A percentile compares a stretch with the other conserved stretches of the same genome.
These are phyloP conservation scores for Malassezia nana DNA, from an alignment of 1,284 basidiomycete genomes.

Conservation along the genomic window DNA sequence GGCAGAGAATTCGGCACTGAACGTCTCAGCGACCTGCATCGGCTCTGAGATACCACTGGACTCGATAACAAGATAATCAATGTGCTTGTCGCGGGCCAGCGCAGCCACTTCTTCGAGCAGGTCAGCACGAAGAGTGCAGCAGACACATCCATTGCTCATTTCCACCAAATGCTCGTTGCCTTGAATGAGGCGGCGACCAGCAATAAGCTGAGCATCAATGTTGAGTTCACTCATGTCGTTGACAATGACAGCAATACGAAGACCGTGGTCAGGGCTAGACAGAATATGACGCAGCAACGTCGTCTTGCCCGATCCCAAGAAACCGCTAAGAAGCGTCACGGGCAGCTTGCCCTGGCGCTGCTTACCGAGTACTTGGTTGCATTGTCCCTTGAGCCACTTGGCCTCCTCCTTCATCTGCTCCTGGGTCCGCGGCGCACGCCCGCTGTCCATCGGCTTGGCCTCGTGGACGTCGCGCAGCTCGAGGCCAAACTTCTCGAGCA, in stretches of 20 bases:
- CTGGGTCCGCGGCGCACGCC: conserved; percentile 25
- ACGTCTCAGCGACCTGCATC: conserved; percentile 51
- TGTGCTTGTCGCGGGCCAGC: conserved; percentile 47
- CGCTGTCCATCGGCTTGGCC: conserved; percentile 24
- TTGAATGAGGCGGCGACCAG: conserved; percentile 50
- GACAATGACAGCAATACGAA: conserved; percentile 50
- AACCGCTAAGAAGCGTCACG: conserved; percentile 51
- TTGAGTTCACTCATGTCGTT: conserved; percentile 52
- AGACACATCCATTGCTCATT: conserved; percentile 53
- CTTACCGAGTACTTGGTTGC: neutral
- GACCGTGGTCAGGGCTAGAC: conserved; percentile 49
- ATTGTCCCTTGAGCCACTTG: conserved; percentile 17
- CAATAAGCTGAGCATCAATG: conserved; percentile 51
- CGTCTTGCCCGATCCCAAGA: conserved; percentile 53
- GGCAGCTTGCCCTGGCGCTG: conserved; percentile 41
- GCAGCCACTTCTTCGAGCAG: conserved; percentile 52
- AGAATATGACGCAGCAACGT: conserved; percentile 52
- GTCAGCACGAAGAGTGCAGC: conserved; percentile 53
- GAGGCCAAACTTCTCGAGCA: conserved; percentile 28
- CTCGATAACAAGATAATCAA: conserved; percentile 52
- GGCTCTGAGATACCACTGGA: conserved; percentile 52
- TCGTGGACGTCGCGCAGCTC: conserved; percentile 19
- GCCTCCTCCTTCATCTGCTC: conserved; percentile 38
- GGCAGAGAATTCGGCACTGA: conserved; percentile 46
- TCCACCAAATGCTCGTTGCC: conserved; percentile 51